A percentile compares a stretch with the other conserved stretches of the same genome.
Evolutionary conservation across 306 rosid genomes (phyloP).

Genomic region (Macrotyloma uniflorum): DNA sequence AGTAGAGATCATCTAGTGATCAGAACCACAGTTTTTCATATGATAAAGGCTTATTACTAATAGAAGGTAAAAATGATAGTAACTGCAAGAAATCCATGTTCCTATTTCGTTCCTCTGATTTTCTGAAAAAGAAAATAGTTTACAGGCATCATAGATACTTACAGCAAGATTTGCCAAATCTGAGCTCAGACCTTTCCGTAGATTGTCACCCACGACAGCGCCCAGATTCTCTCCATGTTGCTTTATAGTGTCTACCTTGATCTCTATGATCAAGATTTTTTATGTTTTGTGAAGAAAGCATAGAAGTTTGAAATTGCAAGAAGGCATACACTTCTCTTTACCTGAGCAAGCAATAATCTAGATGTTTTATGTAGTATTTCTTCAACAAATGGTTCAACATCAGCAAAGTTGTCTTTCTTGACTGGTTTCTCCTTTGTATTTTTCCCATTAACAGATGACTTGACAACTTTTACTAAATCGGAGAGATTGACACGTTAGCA

Average conservation of each 20-base stretch:
- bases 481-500: conserved; percentile 20
- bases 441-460: conserved; percentile 25
- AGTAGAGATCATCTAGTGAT: background rate
- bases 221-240: conserved; percentile 59
- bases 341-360: conserved; percentile 62
- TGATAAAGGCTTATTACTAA: conserved; percentile 1
- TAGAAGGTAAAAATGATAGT: background rate
- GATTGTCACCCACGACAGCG: conserved; percentile 45
- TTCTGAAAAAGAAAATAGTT: background rate
- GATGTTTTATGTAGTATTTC: conserved; percentile 69
- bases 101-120: conserved; percentile 6
- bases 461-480: conserved; percentile 38
- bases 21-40: background rate
- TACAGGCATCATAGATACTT: conserved; percentile 43
- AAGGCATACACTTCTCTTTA: conserved; percentile 25
- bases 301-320: background rate
- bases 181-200: conserved; percentile 49
- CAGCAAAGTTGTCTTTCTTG: conserved; percentile 41
- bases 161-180: conserved; percentile 61
- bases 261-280: conserved; percentile 44
- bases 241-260: conserved; percentile 54
- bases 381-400: conserved; percentile 62
- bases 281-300: conserved; percentile 10
- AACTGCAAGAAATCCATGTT: background rate
- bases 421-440: conserved; percentile 49